Conservation (phyloP, 1,284 basidiomycete species). For the Ceratobasidium sp. region DNA sequence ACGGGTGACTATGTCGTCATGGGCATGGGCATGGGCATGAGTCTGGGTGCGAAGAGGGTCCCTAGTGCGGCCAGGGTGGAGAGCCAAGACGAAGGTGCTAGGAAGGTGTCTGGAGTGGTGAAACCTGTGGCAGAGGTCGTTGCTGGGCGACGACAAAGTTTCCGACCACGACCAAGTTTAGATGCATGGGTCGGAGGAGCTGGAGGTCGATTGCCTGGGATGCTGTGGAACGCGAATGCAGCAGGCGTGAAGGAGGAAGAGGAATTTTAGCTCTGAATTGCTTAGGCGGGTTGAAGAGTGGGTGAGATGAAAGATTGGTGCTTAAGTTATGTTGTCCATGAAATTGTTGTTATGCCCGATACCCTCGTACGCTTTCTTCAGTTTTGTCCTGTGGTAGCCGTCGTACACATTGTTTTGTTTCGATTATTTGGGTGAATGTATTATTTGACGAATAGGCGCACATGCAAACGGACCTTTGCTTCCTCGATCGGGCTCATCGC, state of each 20-base stretch:
- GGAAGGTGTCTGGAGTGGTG: slow-evolving; percentile 1
- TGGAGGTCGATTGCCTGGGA: slow-evolving; percentile 31
- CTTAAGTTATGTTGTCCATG: no score
- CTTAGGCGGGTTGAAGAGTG: no score
- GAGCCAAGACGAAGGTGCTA: background rate
- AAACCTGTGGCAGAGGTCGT: slow-evolving; percentile 25
- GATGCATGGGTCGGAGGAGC: slow-evolving; percentile 34
- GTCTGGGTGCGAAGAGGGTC: background rate
- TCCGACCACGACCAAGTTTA: slow-evolving; percentile 32
- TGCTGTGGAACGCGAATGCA: slow-evolving; percentile 2
- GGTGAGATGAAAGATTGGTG: no score
- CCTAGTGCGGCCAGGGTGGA: no score
- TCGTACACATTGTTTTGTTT: no score
- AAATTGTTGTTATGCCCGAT: no score
- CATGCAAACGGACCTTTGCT: no score
- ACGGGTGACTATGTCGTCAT: slow-evolving; percentile 13
- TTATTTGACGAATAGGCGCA: no score
- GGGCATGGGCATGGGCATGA: slow-evolving; percentile 17
- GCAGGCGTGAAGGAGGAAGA: slow-evolving; percentile 29
- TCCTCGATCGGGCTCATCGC: no score
- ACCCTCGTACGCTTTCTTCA: no score
- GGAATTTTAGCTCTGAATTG: slow-evolving; percentile 24
- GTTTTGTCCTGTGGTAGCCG: no score
- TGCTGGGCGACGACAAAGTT: slow-evolving; percentile 33
- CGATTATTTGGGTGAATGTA: no score